Evolutionary conservation across 1,139 yeast species (phyloP), one percentile per base, ranked within the genome.

Genomic region (Debaryomyces coudertii): DNA sequence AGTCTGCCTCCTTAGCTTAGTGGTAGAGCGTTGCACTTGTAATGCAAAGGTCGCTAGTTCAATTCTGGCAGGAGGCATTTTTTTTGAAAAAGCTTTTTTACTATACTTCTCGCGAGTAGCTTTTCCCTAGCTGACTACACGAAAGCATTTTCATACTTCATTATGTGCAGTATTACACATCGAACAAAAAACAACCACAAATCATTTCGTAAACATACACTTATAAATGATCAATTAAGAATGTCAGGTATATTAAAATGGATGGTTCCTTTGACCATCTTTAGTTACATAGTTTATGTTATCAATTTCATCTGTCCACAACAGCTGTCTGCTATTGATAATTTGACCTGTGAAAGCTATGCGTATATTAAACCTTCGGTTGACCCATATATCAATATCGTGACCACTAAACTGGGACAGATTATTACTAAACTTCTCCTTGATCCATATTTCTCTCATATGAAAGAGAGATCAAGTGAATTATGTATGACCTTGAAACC

Each of bases 1-100:
- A n/a, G n/a, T 15, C 7, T 7, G 89, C 89, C 89, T 76, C 79
- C 77, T 85, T 85, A 85, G 92, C 90, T 85, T 84, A 85, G 92
- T 85, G 92, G 92, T 85, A 85, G 89, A 85, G 92, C 92, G 90
- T 84, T 85, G 90, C 90, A 85, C 90, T 85, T 85, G 90, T 85
- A 85, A 85, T 85, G 92, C 90, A 85, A 84, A 85, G 92, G 88
- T 85, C 92, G 87, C 87, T 83, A 86, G 90, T 85, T 85, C 90
- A 84, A 85, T 83, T 85, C 92, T 86, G 92, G 88, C 87, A 85
- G 81, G 86, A 73, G 90, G 90, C 90, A 83, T 4, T 55, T 58
- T 56, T 58, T 62, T 65, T 60, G 51, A 4, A 2, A n/a, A n/a
- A n/a, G n/a, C n/a, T n/a, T n/a, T n/a, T n/a, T n/a, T n/a, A n/a